Evolutionary conservation across 2,329 filamentous ascomycete species (phyloP).

Genomic region (Alternaria tenuissima): DNA sequence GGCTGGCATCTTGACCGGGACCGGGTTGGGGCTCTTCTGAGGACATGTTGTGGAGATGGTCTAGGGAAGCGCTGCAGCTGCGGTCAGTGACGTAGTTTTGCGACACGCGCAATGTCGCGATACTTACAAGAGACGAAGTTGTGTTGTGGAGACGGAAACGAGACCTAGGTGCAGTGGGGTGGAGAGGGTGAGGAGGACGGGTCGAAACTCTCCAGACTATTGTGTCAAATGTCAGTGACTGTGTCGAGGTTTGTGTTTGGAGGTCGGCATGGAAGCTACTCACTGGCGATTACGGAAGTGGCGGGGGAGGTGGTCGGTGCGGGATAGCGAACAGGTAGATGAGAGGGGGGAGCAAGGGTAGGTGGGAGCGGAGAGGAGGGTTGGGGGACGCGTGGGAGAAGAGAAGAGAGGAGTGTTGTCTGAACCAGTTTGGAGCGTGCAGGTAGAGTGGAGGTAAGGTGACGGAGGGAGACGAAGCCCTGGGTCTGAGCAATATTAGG

Average conservation of each 20-base stretch:
- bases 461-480: constrained; percentile 26
- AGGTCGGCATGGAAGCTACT: constrained; percentile 31
- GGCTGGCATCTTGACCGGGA: constrained; percentile 44
- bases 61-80: constrained; percentile 33
- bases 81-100: constrained; percentile 41
- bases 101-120: constrained; percentile 22
- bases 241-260: constrained; percentile 32
- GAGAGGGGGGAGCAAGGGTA: constrained; percentile 17
- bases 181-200: constrained; percentile 16
- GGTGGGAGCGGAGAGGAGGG: constrained; percentile 28
- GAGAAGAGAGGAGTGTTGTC: constrained; percentile 31
- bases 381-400: constrained; percentile 29
- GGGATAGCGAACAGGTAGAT: constrained; percentile 29
- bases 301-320: constrained; percentile 47
- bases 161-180: constrained; percentile 7
- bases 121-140: constrained; percentile 28
- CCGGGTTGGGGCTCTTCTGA: constrained; percentile 49
- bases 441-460: constrained; percentile 32
- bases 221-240: constrained; percentile 31
- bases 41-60: constrained; percentile 53
- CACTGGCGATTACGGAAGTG: constrained; percentile 44
- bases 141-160: constrained; percentile 11
- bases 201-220: constrained; percentile 16
- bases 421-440: constrained; percentile 19
- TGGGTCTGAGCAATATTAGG: constrained; percentile 30